These are phyloP conservation scores for Irpex lacteus DNA, from an alignment of 1,284 basidiomycete species.

Conservation along the genomic window DNA sequence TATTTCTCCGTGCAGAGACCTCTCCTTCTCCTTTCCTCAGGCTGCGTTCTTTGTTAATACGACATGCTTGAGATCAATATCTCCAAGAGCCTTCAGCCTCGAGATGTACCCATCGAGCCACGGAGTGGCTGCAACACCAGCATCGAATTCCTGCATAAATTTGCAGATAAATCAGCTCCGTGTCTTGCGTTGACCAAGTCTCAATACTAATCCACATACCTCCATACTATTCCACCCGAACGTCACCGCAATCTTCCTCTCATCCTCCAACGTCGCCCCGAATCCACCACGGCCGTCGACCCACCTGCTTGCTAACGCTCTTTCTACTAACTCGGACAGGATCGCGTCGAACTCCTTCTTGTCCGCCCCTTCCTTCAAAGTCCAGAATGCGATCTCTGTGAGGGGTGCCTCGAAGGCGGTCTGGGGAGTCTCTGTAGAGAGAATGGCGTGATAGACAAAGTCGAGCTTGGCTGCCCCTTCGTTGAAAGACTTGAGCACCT, in stretches of 20 bases:
- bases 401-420: not conserved
- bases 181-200: not conserved
- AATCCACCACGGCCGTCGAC: not conserved
- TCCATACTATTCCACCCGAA: not conserved
- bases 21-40: too few relatives aligned
- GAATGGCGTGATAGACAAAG: not conserved
- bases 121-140: not conserved
- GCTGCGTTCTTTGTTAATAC: not conserved
- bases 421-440: not conserved
- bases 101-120: not conserved
- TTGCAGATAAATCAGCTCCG: not conserved
- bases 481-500: not conserved
- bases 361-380: not conserved
- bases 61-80: not conserved
- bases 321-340: not conserved
- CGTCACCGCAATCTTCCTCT: not conserved
- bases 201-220: not conserved
- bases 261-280: not conserved
- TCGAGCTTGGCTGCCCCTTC: not conserved
- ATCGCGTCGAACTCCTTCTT: not conserved
- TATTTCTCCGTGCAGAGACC: too few relatives aligned
- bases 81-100: not conserved
- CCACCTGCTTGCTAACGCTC: not conserved
- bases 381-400: not conserved
- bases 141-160: not conserved